These are phyloP conservation scores for Russula brevipes DNA, from an alignment of 768 basidiomycete species.

Conservation along the genomic window DNA sequence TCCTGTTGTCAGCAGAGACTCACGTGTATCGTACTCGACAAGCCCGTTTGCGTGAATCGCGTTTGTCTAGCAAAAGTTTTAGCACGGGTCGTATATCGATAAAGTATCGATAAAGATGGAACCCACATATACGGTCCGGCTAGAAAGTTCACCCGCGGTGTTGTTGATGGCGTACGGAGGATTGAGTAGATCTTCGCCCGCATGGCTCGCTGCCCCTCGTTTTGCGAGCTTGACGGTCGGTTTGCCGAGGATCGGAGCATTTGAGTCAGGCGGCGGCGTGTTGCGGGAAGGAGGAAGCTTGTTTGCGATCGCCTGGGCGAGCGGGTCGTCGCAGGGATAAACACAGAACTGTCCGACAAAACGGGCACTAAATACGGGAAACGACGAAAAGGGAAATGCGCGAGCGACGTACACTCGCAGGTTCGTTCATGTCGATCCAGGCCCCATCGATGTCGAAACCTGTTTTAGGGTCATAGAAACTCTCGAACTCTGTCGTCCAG, in stretches of 20 bases:
- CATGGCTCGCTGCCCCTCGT: conserved; percentile 25
- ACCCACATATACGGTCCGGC: conserved; percentile 51
- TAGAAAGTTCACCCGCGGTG: conserved; percentile 44
- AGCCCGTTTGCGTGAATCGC: conserved; percentile 54
- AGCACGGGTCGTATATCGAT: background rate
- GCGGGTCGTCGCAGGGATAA: conserved; percentile 56
- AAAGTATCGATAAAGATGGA: background rate
- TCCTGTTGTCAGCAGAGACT: conserved; percentile 14
- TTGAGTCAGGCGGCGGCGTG: conserved; percentile 46
- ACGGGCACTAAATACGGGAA: background rate
- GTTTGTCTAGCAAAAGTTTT: conserved; percentile 27
- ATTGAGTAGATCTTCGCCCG: conserved; percentile 37
- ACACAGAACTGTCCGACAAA: conserved; percentile 50
- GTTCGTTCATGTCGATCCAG: conserved; percentile 79
- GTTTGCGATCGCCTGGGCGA: conserved; percentile 49
- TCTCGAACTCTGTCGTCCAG: conserved; percentile 57
- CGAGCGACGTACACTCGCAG: conserved; percentile 46
- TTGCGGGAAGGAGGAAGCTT: conserved; percentile 51
- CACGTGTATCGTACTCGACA: conserved; percentile 51
- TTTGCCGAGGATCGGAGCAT: conserved; percentile 47
- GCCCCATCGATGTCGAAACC: conserved; percentile 65
- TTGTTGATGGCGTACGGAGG: conserved; percentile 61
- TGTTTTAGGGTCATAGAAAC: conserved; percentile 48
- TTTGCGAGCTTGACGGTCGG: conserved; percentile 25
- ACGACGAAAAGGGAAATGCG: no score